phyloP scores from a whole-genome alignment of 2,329 filamentous ascomycete species.

The Tolypocladium sp. region DNA sequence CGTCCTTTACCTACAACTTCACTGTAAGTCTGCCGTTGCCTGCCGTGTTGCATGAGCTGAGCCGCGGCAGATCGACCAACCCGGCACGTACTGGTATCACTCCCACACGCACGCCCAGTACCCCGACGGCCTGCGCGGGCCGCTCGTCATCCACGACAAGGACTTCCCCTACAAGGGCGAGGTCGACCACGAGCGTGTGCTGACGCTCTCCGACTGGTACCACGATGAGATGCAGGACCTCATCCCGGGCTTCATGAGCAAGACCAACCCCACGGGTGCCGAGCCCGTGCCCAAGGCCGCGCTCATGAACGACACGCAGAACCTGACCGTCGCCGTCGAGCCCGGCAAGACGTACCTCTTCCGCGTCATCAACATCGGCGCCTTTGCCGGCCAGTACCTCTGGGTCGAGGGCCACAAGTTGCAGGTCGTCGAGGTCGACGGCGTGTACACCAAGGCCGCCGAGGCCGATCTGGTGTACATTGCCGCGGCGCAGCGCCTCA shows the following conservation, averaged over 20 bases:
- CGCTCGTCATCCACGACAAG: slow-evolving; percentile 56
- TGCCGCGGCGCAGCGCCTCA: slow-evolving; percentile 57
- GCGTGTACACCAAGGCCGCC: slow-evolving; percentile 54
- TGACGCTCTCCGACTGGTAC: slow-evolving; percentile 65
- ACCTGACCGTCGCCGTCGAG: slow-evolving; percentile 48
- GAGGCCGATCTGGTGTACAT: slow-evolving; percentile 58
- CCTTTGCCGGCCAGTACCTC: slow-evolving; percentile 58
- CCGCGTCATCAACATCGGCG: slow-evolving; percentile 63
- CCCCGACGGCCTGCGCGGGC: slow-evolving; percentile 58
- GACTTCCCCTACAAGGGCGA: slow-evolving; percentile 45
- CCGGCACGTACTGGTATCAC: slow-evolving; percentile 75
- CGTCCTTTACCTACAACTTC: slow-evolving; percentile 62
- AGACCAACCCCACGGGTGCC: slow-evolving; percentile 45
- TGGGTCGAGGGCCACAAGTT: slow-evolving; percentile 62
- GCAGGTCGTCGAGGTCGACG: slow-evolving; percentile 64
- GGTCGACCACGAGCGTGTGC: slow-evolving; percentile 53
- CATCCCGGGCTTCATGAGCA: slow-evolving; percentile 39
- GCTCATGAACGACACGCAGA: slow-evolving; percentile 62
- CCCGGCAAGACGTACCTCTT: slow-evolving; percentile 66
- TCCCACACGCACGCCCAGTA: slow-evolving; percentile 60
- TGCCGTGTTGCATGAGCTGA: neutral
- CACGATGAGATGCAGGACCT: slow-evolving; percentile 46
- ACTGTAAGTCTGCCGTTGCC: slow-evolving; percentile 32
- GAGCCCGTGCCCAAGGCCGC: slow-evolving; percentile 60
- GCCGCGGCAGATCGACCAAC: slow-evolving; percentile 44